These are phyloP conservation scores for Flaveria trinervia DNA, from an alignment of 129 eudicot genomes.

Conservation along the genomic window DNA sequence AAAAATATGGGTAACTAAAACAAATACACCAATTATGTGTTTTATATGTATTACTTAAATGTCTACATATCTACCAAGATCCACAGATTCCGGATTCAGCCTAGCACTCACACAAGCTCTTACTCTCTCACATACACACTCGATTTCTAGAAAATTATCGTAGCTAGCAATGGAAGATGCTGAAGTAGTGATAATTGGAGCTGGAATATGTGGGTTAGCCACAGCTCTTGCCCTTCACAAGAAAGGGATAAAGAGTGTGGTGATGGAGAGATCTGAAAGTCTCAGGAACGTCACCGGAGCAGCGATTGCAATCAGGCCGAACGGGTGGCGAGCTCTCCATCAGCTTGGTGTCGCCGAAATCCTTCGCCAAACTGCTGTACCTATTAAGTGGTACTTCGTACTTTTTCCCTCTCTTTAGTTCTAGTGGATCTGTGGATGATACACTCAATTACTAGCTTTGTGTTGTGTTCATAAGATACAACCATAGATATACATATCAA, in stretches of 20 bases:
- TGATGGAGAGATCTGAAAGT: constrained; percentile 47
- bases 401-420: neutral
- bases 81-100: too few relatives aligned
- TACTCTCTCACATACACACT: neutral
- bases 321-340: constrained; percentile 61
- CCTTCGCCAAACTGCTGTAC: constrained; percentile 40
- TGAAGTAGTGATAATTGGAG: constrained; percentile 52
- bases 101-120: too few relatives aligned
- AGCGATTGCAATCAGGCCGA: constrained; percentile 40
- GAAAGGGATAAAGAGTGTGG: constrained; percentile 46
- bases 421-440: too few relatives aligned
- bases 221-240: constrained; percentile 60
- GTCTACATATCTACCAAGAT: too few relatives aligned
- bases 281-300: constrained; percentile 39
- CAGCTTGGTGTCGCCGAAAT: constrained; percentile 51
- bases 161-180: neutral
- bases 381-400: constrained; percentile 28
- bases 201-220: constrained; percentile 59
- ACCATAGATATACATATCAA: too few relatives aligned
- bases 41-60: too few relatives aligned
- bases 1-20: too few relatives aligned
- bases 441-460: too few relatives aligned
- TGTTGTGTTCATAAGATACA: too few relatives aligned
- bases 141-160: neutral
- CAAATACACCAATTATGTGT: too few relatives aligned